Evolutionary conservation across 345 rosid species (phyloP).

Genomic region (Gossypium raimondii): DNA sequence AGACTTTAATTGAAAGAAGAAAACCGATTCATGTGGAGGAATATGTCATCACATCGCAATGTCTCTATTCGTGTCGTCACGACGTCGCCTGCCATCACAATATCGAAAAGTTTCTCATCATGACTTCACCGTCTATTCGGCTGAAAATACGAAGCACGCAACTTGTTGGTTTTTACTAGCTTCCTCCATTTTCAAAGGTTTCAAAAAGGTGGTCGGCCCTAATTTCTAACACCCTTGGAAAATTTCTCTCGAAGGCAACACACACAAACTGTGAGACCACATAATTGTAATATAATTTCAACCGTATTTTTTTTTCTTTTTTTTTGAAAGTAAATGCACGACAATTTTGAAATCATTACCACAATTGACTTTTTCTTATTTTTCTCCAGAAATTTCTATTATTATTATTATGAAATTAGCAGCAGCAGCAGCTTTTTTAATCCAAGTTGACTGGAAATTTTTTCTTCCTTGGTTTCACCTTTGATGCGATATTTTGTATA

Average conservation of each 20-base stretch:
- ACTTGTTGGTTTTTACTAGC: no score
- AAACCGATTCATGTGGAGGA: no score
- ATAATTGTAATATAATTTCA: neutral
- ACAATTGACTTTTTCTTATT: neutral
- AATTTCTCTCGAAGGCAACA: neutral
- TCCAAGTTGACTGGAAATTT: neutral
- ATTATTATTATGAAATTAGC: no score
- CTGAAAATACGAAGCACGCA: no score
- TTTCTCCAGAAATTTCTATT: neutral
- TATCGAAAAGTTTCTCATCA: no score
- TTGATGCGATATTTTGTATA: neutral
- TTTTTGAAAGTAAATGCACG: neutral
- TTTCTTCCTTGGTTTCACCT: neutral
- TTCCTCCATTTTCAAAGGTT: neutral
- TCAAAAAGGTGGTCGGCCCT: neutral
- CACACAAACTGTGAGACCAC: neutral
- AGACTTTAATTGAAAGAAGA: no score
- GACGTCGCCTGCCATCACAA: no score
- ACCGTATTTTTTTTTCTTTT: neutral
- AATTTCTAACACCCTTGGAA: neutral
- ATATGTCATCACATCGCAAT: no score
- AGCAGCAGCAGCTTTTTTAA: no score
- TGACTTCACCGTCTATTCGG: rapidly evolving
- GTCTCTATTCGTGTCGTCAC: no score
- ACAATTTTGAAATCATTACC: neutral